Evolutionary conservation across 148 eudicot genomes (phyloP), one percentile per base, ranked within the genome.

Genomic region (Nepenthes mirabilis): DNA sequence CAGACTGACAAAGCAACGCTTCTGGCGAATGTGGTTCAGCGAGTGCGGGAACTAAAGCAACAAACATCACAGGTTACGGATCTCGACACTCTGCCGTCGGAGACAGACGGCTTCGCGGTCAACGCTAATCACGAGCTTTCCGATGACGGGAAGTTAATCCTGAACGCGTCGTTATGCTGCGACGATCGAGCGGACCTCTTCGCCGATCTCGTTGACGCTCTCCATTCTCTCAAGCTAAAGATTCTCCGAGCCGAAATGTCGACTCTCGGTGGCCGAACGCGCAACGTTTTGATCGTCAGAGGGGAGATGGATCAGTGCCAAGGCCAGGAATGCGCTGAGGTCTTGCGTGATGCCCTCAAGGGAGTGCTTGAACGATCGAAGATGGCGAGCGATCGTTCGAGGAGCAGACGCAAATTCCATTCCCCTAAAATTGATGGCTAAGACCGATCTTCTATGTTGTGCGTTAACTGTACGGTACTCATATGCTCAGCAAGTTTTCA

Each of bases 1-100:
- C 69, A 76, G 80, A 76, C 76, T 43, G 80, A 76, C 73, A 76
- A 76, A 54, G 80, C 80, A 34, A 76, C 80, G 55, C 75, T 76
- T 7, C 80, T 76, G 43, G 67, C 76, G 55, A 76, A 76, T 70
- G 80, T 76, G 7, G 80, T 76, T 14, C 75, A 71, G 50, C 54
- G 80, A 54, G 75, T 76, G 73, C 43, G 65, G 40, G 80, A 76
- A 52, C 61, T 76, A 13, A 76, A 71, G 50, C 76, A 72, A 64
- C 75, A 76, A 58, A 68, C 80, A 53, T 71, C 80, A 43, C 65
- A 68, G 43, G 57, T 76, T 3, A 33, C 45, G 57, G 43, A 72
- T 7, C 47, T 56, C 2, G 54, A 68, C 56, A 55, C 11, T 52
- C 37, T 76, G 2, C 75, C 80, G 10, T 64, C 75, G 1, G 70